Conservation (phyloP, 108 stramenopile genomes). For the Cylindrotheca fusiformis region DNA sequence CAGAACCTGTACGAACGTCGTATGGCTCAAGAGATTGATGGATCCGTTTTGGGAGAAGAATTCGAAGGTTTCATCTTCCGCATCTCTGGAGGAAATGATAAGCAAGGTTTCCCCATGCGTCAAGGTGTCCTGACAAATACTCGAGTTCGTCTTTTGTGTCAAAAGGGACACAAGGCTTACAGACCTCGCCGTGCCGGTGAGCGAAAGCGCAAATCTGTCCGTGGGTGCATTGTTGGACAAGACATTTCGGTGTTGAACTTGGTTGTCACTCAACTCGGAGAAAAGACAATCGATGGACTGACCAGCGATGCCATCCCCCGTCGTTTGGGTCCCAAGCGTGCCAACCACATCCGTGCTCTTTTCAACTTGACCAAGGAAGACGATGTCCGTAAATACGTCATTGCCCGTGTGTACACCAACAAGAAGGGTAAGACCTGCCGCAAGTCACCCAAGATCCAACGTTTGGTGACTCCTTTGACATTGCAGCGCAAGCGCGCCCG, state of each 20-base stretch:
- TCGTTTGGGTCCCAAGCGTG: constrained; percentile 99
- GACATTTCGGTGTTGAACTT: constrained; percentile 99
- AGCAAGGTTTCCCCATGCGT: constrained; percentile 99
- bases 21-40: constrained; percentile 98
- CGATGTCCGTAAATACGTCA: constrained; percentile 98
- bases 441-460: constrained; percentile 99
- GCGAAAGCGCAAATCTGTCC: constrained; percentile 99
- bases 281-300: constrained; percentile 89
- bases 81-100: constrained; percentile 99
- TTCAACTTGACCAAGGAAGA: constrained; percentile 99
- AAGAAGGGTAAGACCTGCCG: constrained; percentile 91
- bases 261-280: constrained; percentile 95
- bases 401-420: constrained; percentile 93
- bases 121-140: constrained; percentile 98
- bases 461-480: constrained; percentile 94
- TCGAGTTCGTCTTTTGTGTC: constrained; percentile 95
- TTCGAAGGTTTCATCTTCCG: constrained; percentile 98
- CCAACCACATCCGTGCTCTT: constrained; percentile 99
- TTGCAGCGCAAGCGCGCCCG: constrained; percentile 95
- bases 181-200: constrained; percentile 94
- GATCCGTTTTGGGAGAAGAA: constrained; percentile 95
- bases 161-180: constrained; percentile 92
- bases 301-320: constrained; percentile 92
- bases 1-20: constrained; percentile 98
- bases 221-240: constrained; percentile 97